Evolutionary conservation across 768 basidiomycete genomes (phyloP), one percentile per base, ranked within the genome.

Genomic region (Austroboletus eburneus): DNA sequence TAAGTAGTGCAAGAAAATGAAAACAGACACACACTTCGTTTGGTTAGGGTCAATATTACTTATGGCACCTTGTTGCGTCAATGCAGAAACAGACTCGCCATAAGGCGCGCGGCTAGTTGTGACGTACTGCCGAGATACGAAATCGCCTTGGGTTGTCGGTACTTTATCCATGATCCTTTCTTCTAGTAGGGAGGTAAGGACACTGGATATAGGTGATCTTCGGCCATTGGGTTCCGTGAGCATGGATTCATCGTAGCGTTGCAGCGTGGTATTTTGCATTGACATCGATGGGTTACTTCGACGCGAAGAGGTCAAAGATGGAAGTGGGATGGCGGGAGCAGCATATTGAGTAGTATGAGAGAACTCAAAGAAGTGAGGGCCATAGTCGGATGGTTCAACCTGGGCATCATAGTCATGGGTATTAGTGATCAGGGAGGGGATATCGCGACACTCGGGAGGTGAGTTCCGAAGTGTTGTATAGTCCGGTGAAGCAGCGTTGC

Each of bases 281-380:
- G 51, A 10, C 21, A 45, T 25, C 27, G 37, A 37, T 40, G 47
- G 49, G 12, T 56, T 39, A 6, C 12, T 36, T 51, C 34, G 41
- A 39, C 32, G 18, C 29, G 43, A 29, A 39, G 42, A 12, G 7
- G 37, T 29, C 18, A 43, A 37, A 27, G 53, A 42, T 17, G 50
- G 42, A 20, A 52, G 17, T 3, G 59, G 55, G 30, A 49, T 51
- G 16, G 50, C 50, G 7, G 65, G 61, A 27, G 60, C 54, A 27
- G 66, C 57, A 39, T 51, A 59, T 46, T 49, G 60, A 4, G 66
- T 66, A 18, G 45, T 43, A 25, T 66, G 63, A 23, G 64, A 32
- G 30, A 57, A 44, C 23, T 66, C 64, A 16, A 57, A 64, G 13
- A 58, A 67, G 30, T 62, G 55, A 36, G 56, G 52, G 27, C 46